These are phyloP conservation scores for Vaccinium macrocarpon DNA, from an alignment of 148 eudicot species.

Conservation along the genomic window DNA sequence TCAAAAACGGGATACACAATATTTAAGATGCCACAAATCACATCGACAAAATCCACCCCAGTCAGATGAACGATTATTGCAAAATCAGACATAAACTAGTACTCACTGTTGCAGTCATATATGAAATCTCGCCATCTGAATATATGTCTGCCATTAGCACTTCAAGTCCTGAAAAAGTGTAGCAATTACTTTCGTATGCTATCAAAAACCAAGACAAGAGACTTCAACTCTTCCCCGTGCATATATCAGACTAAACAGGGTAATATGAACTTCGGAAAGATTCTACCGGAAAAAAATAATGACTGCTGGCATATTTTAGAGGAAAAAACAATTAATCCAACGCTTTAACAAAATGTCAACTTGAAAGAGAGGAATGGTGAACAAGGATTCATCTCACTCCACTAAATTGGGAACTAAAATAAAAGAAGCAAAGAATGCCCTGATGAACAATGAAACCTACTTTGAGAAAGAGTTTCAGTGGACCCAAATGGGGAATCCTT, in stretches of 20 bases:
- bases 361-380: neutral
- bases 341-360: neutral
- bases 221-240: neutral
- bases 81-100: neutral
- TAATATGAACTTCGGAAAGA: neutral
- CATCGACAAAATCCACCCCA: constrained; percentile 10
- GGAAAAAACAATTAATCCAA: neutral
- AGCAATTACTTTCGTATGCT: neutral
- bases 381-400: neutral
- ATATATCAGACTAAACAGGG: neutral
- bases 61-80: neutral
- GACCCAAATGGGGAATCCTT: neutral
- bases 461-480: neutral
- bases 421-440: neutral
- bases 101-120: constrained; percentile 16
- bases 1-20: neutral
- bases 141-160: constrained; percentile 11
- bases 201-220: neutral
- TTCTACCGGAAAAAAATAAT: neutral
- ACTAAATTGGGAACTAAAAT: neutral
- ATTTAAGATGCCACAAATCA: neutral
- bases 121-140: neutral
- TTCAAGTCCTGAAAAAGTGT: constrained; percentile 17
- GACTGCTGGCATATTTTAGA: neutral
- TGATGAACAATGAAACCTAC: constrained; percentile 15